These are phyloP conservation scores for Podospora conica DNA, from an alignment of 495 filamentous ascomycete species.

Conservation along the genomic window DNA sequence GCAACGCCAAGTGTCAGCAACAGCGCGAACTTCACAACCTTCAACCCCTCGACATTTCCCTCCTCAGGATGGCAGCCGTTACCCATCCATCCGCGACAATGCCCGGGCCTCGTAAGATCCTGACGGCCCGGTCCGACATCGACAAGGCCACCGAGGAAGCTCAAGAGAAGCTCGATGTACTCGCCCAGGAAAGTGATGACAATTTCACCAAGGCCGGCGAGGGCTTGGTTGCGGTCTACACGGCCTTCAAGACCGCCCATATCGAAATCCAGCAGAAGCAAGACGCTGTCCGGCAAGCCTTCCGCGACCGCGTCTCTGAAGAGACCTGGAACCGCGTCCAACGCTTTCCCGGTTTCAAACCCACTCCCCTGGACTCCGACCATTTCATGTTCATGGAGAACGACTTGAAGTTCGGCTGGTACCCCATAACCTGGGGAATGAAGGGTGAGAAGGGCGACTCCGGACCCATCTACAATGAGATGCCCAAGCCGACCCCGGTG, in stretches of 20 bases:
- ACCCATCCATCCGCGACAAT: not conserved
- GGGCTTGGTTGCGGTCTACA: not conserved
- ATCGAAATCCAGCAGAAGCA: not conserved
- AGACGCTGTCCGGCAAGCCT: not conserved
- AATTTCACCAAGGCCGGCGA: not conserved
- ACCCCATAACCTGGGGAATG: too few relatives aligned
- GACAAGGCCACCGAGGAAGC: not conserved
- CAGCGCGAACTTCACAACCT: not conserved
- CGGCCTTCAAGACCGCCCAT: not conserved
- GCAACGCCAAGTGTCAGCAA: not conserved
- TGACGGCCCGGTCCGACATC: not conserved
- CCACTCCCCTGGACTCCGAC: too few relatives aligned
- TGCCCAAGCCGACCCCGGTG: not conserved
- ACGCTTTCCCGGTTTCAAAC: too few relatives aligned
- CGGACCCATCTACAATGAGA: not conserved
- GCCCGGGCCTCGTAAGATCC: not conserved
- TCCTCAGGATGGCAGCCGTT: not conserved
- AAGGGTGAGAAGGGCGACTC: too few relatives aligned
- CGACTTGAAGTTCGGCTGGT: too few relatives aligned
- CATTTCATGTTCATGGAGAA: too few relatives aligned
- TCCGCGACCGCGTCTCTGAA: not conserved
- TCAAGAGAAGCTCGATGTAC: not conserved
- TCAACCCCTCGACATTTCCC: not conserved
- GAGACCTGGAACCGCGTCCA: not conserved
- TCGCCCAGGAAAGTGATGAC: not conserved